These are phyloP conservation scores for Trichoderma pleuroti DNA, from an alignment of 2,329 filamentous ascomycete species.

Conservation along the genomic window DNA sequence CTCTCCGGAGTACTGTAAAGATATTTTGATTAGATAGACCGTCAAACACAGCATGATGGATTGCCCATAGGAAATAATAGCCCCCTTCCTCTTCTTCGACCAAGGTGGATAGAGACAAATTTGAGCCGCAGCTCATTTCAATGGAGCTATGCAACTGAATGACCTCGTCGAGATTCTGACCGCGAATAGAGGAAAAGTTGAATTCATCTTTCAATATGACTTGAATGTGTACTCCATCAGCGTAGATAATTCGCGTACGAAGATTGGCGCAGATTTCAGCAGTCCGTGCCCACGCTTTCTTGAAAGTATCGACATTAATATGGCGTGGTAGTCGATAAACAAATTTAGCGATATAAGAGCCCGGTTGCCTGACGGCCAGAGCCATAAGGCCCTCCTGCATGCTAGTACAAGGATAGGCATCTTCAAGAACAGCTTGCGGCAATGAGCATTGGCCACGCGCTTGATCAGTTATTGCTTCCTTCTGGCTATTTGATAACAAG, in stretches of 20 bases:
- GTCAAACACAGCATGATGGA: conserved; percentile 22
- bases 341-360: conserved; percentile 34
- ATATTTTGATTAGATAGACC: conserved; percentile 17
- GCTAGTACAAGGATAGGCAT: conserved; percentile 22
- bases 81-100: not conserved
- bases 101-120: not conserved
- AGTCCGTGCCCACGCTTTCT: conserved; percentile 20
- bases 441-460: not conserved
- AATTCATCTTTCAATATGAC: conserved; percentile 19
- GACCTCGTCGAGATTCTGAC: not conserved
- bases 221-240: conserved; percentile 9
- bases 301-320: conserved; percentile 24
- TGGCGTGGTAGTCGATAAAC: conserved; percentile 22
- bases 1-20: not conserved
- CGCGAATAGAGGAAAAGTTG: not conserved
- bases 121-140: not conserved
- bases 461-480: not conserved
- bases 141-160: not conserved
- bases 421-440: conserved; percentile 10
- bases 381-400: conserved; percentile 26
- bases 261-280: conserved; percentile 20
- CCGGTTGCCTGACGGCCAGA: conserved; percentile 29
- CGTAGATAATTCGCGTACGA: conserved; percentile 23
- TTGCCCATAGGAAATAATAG: not conserved
- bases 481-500: not conserved